Evolutionary conservation across 768 basidiomycete genomes (phyloP).

Genomic region (Mrakia hoshinonis): DNA sequence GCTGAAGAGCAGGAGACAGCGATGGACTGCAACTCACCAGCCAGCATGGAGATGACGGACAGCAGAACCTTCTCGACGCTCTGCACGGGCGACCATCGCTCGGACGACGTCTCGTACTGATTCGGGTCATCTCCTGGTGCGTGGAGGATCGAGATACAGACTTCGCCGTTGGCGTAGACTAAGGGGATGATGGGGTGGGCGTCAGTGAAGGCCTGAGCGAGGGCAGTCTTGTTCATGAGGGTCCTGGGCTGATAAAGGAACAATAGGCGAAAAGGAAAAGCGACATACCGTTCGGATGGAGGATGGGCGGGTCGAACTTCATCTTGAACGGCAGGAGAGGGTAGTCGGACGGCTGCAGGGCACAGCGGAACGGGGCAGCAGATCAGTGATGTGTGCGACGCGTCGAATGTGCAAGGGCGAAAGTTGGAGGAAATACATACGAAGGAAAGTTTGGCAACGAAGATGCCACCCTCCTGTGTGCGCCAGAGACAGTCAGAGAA

Average conservation of each 20-base stretch:
- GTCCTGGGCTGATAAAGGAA: background rate
- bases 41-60: constrained; percentile 94
- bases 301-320: constrained; percentile 93
- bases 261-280: background rate
- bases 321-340: constrained; percentile 98
- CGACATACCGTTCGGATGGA: constrained; percentile 89
- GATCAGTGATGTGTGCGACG: no score
- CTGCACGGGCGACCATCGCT: constrained; percentile 91
- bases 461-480: constrained; percentile 44
- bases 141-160: constrained; percentile 97
- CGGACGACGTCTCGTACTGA: constrained; percentile 89
- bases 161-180: constrained; percentile 94
- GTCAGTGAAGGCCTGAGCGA: background rate
- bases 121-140: constrained; percentile 54
- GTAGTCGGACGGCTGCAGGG: constrained; percentile 71
- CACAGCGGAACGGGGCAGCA: constrained; percentile 10
- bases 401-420: constrained; percentile 12
- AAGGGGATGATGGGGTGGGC: constrained; percentile 3
- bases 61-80: constrained; percentile 94
- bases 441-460: constrained; percentile 77
- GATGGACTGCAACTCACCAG: constrained; percentile 62
- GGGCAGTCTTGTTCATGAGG: background rate
- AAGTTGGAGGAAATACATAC: constrained; percentile 48
- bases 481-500: no score
- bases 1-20: no score